Evolutionary conservation across 1,284 basidiomycete species (phyloP), one percentile per base, ranked within the genome.

Genomic region (Leccinum fuscescens): DNA sequence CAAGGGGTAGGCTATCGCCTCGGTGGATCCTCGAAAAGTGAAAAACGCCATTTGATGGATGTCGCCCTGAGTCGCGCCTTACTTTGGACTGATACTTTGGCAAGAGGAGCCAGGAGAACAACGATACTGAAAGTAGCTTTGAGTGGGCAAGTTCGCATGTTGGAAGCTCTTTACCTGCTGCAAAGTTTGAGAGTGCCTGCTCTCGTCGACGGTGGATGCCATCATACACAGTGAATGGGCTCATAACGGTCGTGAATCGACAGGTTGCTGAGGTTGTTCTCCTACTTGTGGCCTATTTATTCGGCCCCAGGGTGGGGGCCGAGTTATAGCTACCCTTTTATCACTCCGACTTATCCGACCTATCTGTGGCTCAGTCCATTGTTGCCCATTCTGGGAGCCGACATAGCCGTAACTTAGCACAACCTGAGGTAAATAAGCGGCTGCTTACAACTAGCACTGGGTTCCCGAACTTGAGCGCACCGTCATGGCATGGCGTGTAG

Each of bases 1-100:
- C 48, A 37, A 53, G 9, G 33, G 56, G 50, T 24, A 65, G 20
- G 24, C 49, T 65, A 22, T 64, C 60, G 22, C 60, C 60, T 6
- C 22, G 59, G 4, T 31, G 29, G 14, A 62, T 54, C 37, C 60
- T 63, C 12, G 63, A 65, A 52, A 64, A 65, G 17, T 65, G 63
- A 27, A 64, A 64, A 6, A 44, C 8, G 14, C 11, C 24, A 54
- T 63, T 37, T 27, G 53, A 31, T 15, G 54, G 29, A 15, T 39
- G 37, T 20, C 14, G 15, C 39, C 22, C 27, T 15, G 33, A 33
- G 33, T 88, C 86, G 66, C 11, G n/a, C 5, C 3, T 20, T 22
- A 22, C 14, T 2, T n/a, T 22, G 20, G 20, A 31, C 29, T 33
- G 29, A 12, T 14, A 17, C 6, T 4, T 42, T 37, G 52, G 29